Conservation (phyloP, 208 protist species). For the Tritrichomonas musculus region DNA sequence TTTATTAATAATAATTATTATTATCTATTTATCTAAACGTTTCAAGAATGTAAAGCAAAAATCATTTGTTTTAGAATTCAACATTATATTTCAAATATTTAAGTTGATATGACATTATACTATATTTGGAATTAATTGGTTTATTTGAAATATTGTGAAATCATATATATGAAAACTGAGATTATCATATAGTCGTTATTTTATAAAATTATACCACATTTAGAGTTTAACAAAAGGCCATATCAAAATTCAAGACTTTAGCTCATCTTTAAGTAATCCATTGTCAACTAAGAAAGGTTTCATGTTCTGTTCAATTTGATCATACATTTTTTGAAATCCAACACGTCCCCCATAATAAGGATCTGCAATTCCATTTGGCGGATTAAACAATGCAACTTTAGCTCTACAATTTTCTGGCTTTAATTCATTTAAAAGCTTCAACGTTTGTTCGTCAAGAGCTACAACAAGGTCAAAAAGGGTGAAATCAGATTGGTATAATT, state of each 20-base stretch:
- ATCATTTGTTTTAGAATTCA: too few species aligned
- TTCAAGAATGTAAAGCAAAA: too few species aligned
- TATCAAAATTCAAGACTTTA: background rate
- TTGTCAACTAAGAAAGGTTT: background rate
- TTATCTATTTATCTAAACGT: too few species aligned
- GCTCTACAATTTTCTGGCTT: background rate
- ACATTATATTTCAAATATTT: too few species aligned
- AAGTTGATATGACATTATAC: too few species aligned
- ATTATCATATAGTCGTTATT: too few species aligned
- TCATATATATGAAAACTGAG: too few species aligned
- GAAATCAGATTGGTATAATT: background rate
- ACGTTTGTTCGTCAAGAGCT: background rate
- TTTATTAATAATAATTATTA: too few species aligned
- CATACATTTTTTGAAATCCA: constrained; percentile 20
- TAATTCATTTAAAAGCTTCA: background rate
- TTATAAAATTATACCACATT: too few species aligned
- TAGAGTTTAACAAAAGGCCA: too few species aligned
- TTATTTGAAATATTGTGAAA: too few species aligned
- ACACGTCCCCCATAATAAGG: background rate
- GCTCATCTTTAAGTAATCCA: background rate
- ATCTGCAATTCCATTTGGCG: background rate
- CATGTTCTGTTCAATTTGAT: background rate
- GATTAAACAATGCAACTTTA: background rate
- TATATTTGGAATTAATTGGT: too few species aligned
- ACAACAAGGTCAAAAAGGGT: background rate